A percentile compares a stretch with the other conserved stretches of the same genome.
Conservation (phyloP, 1,284 basidiomycete genomes). For the Filobasidium uniguttulatum region DNA sequence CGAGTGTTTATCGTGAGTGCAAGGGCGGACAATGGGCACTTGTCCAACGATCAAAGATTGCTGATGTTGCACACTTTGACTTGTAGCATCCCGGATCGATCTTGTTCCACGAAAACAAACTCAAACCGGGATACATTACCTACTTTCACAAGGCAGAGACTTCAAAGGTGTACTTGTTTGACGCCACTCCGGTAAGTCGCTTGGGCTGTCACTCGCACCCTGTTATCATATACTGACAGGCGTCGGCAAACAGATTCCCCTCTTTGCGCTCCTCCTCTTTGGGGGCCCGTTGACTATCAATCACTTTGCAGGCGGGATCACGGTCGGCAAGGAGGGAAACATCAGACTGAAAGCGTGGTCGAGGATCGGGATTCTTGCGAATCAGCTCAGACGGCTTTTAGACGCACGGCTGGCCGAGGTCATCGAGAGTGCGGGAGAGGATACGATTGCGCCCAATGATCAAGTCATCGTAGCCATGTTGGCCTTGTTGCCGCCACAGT, state of each 20-base stretch:
- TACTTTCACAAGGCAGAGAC: slow-evolving; percentile 75
- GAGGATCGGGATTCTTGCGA: slow-evolving; percentile 75
- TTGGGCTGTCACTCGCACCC: too few relatives aligned
- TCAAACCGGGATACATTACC: slow-evolving; percentile 63
- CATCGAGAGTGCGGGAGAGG: slow-evolving; percentile 37
- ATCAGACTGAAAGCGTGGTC: slow-evolving; percentile 69
- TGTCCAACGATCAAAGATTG: neutral
- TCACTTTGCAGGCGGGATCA: slow-evolving; percentile 61
- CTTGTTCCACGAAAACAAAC: slow-evolving; percentile 57
- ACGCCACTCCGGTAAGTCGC: slow-evolving; percentile 62
- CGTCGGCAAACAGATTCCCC: slow-evolving; percentile 50
- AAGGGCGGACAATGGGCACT: too few relatives aligned
- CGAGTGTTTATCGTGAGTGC: slow-evolving; percentile 34
- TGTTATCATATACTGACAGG: neutral
- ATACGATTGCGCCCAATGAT: slow-evolving; percentile 41
- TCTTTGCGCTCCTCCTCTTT: slow-evolving; percentile 71
- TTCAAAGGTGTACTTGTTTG: slow-evolving; percentile 72
- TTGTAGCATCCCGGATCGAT: slow-evolving; percentile 63
- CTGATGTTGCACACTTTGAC: neutral
- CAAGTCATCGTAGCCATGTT: slow-evolving; percentile 56
- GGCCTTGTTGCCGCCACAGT: slow-evolving; percentile 52
- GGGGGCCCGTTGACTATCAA: slow-evolving; percentile 67
- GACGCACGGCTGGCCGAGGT: slow-evolving; percentile 51
- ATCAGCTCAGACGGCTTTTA: slow-evolving; percentile 65
- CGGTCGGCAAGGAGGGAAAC: slow-evolving; percentile 43